These are phyloP conservation scores for Phytophthora palmivora DNA, from an alignment of 352 stramenopile genomes.

Conservation along the genomic window DNA sequence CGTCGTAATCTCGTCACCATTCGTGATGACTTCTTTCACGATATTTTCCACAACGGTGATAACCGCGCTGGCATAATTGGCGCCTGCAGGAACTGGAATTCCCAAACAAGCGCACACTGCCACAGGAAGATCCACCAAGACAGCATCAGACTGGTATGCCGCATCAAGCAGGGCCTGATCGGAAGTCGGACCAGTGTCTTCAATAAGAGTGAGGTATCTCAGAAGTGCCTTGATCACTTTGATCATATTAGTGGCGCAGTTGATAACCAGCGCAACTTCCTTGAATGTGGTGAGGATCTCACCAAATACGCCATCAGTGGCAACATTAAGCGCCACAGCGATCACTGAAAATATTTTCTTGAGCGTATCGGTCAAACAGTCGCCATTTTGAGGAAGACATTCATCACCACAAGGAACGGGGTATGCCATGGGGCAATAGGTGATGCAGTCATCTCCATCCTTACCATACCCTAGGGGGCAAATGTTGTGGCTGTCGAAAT, in stretches of 20 bases:
- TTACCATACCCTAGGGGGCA: constrained; percentile 24
- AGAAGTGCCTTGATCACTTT: constrained; percentile 25
- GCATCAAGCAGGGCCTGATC: constrained; percentile 16
- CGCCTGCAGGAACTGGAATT: constrained; percentile 15
- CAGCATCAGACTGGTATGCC: constrained; percentile 22
- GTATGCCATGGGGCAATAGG: constrained; percentile 42
- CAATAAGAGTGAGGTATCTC: constrained; percentile 17
- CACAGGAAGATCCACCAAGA: constrained; percentile 20
- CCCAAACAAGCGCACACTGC: constrained; percentile 23
- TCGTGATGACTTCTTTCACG: constrained; percentile 27
- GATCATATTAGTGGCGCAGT: constrained; percentile 25
- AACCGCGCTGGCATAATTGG: constrained; percentile 19
- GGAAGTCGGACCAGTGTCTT: constrained; percentile 9
- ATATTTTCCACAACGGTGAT: constrained; percentile 26
- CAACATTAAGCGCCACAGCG: constrained; percentile 28
- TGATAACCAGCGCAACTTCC: constrained; percentile 18
- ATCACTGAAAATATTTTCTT: constrained; percentile 35
- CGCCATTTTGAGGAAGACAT: constrained; percentile 46
- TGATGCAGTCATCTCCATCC: constrained; percentile 28
- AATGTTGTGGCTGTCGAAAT: constrained; percentile 26
- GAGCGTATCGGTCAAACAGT: constrained; percentile 22
- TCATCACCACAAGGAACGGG: constrained; percentile 40
- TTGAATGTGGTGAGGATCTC: constrained; percentile 29
- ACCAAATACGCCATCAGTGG: constrained; percentile 29
- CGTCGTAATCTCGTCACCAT: constrained; percentile 28